Base-by-base conservation (phyloP, 169 alveolate species). In the Neospora caninum region DNA sequence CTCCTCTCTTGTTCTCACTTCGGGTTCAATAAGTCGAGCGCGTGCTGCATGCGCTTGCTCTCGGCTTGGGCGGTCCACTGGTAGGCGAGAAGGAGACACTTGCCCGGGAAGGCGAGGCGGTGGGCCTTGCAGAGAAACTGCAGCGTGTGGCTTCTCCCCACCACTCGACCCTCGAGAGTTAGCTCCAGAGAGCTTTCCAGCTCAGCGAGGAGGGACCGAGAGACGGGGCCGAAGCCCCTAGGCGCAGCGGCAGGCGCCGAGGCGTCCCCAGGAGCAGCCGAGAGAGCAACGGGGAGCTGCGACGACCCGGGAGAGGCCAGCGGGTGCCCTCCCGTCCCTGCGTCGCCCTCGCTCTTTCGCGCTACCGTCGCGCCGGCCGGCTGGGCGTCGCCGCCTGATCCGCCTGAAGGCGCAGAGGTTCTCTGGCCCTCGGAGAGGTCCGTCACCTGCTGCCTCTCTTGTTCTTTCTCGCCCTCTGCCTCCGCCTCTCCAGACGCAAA, bases 51-150 rank as follows among this genome's bases (percentile, higher is more conserved):
- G 39, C 86, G 39, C 45, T n/a, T 18, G 39, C 88, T 78, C 42
- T 92, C 95, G 64, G 95, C 84, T 88, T 92, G 95, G 34, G 95
- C 92, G 9, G 78, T 82, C 73, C 88, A 92, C 69, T 91, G 80
- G 82, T 92, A 92, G 78, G 88, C 92, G 80, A 92, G 95, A 53
- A 92, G 82, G 78, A 92, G 82, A 53, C 95, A 92, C 82, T 58
- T 58, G 58, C 95, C 95, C 16, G 89, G 34, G 80, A 91, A 86
- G 82, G 88, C 80, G 16, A 92, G 88, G 36, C 95, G 86, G 1
- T 92, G 69, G 22, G 95, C 95, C 92, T 86, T 83, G 43, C 88
- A 67, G 9, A 92, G 80, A 36, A 92, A 92, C 53, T 92, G 92
- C 29, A 92, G 73, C 29, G 95, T 78, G 88, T 92, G 95, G 80